Base-by-base conservation (phyloP, 352 stramenopile genomes). In the Phytophthora citrophthora region DNA sequence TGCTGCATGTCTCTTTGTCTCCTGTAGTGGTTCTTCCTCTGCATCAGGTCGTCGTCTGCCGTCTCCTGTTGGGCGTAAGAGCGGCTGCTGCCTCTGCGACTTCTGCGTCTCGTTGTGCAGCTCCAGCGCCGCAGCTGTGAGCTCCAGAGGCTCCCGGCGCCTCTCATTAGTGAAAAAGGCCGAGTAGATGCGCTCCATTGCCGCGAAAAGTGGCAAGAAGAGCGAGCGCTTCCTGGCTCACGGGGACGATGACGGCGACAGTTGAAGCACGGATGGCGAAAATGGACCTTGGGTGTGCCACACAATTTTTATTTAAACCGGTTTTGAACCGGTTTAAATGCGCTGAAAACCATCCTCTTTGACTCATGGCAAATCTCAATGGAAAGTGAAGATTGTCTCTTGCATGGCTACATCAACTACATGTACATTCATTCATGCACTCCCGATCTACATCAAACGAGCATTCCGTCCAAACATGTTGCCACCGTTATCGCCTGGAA, bases 181-280 rank as follows among this genome's bases (percentile, higher is more conserved):
- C 56, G 88, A 95, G 69, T 95, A 95, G 48, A 95, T 81, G 32
- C 88, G 88, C 70, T 95, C 86, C 86, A 95, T 95, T 18, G 15
- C 18, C 11, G 36, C 43, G 38, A 39, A 26, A 23, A 9, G 45
- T 10, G 10, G 36, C 13, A 45, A 18, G 27, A 18, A 45, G 8
- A 46, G 29, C n/a, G 54, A 54, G 41, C 26, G 31, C 45, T 49
- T 51, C 56, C 44, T 49, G 20, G 20, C 20, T 50, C 44, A 18
- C 26, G 16, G 23, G 23, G 43, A 54, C 32, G 26, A 26, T 57
- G 6, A 47, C 36, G 16, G 45, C 32, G 34, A 56, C 49, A 27
- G 23, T 36, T 50, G 23, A 36, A 36, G 24, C 20, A 36, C 24
- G 11, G 34, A 10, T 41, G 36, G 36, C n/a, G 36, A 41, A 34